Evolutionary conservation across 208 protist genomes (phyloP).

Genomic region (Angomonas deanei): DNA sequence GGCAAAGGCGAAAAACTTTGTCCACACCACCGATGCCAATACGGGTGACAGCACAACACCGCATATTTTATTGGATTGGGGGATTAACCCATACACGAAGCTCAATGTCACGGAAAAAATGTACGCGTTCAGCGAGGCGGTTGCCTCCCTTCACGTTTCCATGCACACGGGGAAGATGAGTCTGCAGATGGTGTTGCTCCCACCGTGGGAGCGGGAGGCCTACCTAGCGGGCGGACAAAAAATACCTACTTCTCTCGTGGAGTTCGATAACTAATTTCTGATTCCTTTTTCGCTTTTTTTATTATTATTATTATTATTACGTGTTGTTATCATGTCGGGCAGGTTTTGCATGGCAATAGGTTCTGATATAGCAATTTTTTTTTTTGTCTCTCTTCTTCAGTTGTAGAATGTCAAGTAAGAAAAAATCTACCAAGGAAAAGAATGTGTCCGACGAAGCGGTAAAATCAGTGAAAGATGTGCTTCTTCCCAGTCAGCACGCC

Average conservation of each 20-base stretch:
- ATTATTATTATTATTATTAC: too few relatives aligned
- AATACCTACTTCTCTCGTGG: constrained; percentile 33
- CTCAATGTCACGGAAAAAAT: constrained; percentile 41
- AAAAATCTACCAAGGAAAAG: neutral
- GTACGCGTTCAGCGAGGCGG: constrained; percentile 22
- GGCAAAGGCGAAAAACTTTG: neutral
- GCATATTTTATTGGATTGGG: neutral
- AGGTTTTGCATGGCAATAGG: neutral
- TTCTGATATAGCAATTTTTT: neutral
- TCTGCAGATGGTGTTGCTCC: constrained; percentile 50
- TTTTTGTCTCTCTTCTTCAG: neutral
- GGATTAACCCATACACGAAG: neutral
- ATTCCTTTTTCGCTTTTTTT: too few relatives aligned
- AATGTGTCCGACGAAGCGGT: neutral
- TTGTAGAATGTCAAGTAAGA: neutral
- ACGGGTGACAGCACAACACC: neutral
- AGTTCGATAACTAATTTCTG: too few relatives aligned
- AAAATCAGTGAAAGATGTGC: neutral
- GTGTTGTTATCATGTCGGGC: too few relatives aligned
- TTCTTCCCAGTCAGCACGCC: neutral
- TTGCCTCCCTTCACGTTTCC: constrained; percentile 35
- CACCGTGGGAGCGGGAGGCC: constrained; percentile 54
- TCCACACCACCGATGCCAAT: neutral
- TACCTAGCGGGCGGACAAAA: constrained; percentile 11
- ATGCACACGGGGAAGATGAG: constrained; percentile 29